Evolutionary conservation across 805 yeast genomes (phyloP), one percentile per base, ranked within the genome.

Genomic region (Tetrapisispora pingtungensis): DNA sequence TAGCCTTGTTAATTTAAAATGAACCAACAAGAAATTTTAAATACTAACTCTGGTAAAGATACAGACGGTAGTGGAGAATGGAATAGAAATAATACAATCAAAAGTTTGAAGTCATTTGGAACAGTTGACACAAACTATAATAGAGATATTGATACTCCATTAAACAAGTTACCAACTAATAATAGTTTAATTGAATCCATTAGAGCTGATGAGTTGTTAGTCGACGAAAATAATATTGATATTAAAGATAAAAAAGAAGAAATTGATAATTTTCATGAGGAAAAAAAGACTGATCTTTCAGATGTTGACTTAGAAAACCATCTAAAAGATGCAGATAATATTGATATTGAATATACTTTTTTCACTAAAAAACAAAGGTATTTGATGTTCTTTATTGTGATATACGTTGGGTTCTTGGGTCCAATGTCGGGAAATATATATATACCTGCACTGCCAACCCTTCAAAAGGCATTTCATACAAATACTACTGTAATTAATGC

Each of bases 361-460:
- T 66, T 71, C 40, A 50, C 70, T 0, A 46, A 42, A n/a, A 33
- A 44, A 2, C 67, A 73, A 48, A 56, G 56, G 8, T 26, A 49
- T 1, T 44, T 67, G 3, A 62, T 74, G 17, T 50, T 71, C n/a
- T 46, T 52, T 4, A 61, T 75, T 27, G 67, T 74, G 19, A 71
- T 77, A 1, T 50, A 63, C 17, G 71, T 76, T 22, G 80, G 80
- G 1, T 73, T 74, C 46, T 50, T 75, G 42, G 81, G 81, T 0
- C 81, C 81, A 0, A 60, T 75, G 40, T 66, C 78, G 10, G 81
- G 80, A 3, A 77, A 76, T 48, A 74, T 77, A 20, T 77, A 75
- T 51, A 72, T 77, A 30, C 81, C 81, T 5, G 64, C 78, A 2
- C 49, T 76, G 7, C 79, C 78, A 2, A 57, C 68, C 7, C 53